Evolutionary conservation across 441 rosid genomes (phyloP).

Genomic region (Capsella rubella): DNA sequence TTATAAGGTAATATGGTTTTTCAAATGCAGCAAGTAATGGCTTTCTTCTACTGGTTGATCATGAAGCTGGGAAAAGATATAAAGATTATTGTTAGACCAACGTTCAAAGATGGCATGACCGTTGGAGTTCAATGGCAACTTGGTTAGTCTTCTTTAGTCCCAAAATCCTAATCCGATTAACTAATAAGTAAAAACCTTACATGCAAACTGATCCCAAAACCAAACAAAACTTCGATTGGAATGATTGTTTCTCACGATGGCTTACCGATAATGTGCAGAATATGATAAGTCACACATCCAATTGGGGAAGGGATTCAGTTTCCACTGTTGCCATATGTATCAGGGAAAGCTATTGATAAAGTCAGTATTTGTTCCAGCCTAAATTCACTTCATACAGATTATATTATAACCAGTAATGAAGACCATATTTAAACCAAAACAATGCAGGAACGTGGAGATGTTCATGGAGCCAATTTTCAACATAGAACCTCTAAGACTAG

Average conservation of each 20-base stretch:
- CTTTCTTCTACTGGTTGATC: conserved; percentile 61
- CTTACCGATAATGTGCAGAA: conserved; percentile 51
- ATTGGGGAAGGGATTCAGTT: conserved; percentile 77
- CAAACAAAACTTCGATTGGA: neutral
- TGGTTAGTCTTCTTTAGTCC: conserved; percentile 49
- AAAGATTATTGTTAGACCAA: conserved; percentile 61
- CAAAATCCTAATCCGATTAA: conserved; percentile 15
- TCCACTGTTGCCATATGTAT: conserved; percentile 69
- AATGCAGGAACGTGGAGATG: conserved; percentile 80
- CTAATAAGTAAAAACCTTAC: neutral
- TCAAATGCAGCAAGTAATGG: conserved; percentile 70
- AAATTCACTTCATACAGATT: neutral
- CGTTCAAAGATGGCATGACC: conserved; percentile 65
- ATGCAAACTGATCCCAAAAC: neutral
- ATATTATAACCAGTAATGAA: conserved; percentile 9
- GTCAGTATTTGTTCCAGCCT: conserved; percentile 41
- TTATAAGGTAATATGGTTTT: neutral
- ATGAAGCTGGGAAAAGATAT: conserved; percentile 59
- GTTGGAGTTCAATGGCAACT: conserved; percentile 73
- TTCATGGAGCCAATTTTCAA: conserved; percentile 74
- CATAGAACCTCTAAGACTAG: conserved; percentile 62
- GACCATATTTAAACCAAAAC: conserved; percentile 24
- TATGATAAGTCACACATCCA: conserved; percentile 63
- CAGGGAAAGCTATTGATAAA: conserved; percentile 70
- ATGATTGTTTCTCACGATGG: neutral